Base-by-base conservation (phyloP, 495 filamentous ascomycete species). In the Trichoderma parareesei region DNA sequence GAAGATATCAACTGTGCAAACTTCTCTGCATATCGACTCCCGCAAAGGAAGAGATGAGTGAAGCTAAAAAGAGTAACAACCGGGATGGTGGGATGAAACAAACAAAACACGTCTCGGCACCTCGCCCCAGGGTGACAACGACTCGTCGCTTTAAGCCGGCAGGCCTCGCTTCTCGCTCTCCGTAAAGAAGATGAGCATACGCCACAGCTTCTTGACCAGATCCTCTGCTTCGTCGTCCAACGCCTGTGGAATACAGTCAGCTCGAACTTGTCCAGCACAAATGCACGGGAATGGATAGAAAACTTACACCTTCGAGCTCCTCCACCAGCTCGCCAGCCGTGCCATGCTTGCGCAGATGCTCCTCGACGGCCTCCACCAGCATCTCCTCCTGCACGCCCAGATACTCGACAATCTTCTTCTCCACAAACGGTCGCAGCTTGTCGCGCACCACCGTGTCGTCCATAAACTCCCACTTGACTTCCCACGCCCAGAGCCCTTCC, bases 141-240 rank as follows among this genome's bases (percentile, higher is more conserved):
- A 33, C 35, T 20, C 61, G 11, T 35, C 33, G 27, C 53, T 61
- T 63, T 79, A 90, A 27, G 85, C 85, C 37, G 90, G 90, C 44
- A 95, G 77, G 1, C 94, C 93, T 65, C 91, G 83, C 79, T 94
- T 96, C 84, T 96, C 94, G 70, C 87, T 89, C 77, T 98, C 94
- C 37, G 90, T 93, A 70, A 92, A 98, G 87, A 97, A 98, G 73
- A 98, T 97, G 61, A 97, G 84, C 92, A 98, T 95, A 57, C 94
- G 85, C 94, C 94, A 98, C 38, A 98, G 82, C 77, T 97, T 98
- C 84, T 90, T 93, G 20, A 98, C 94, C 68, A 98, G 78, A 10
- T 88, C 89, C 74, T 96, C 93, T 4, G 92, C 92, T 69, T 98
- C 95, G 72, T 98, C 94, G 72, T 97, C 94, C 65, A 98, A 76